Evolutionary conservation across 345 rosid species (phyloP).

Genomic region (Psidium guajava): DNA sequence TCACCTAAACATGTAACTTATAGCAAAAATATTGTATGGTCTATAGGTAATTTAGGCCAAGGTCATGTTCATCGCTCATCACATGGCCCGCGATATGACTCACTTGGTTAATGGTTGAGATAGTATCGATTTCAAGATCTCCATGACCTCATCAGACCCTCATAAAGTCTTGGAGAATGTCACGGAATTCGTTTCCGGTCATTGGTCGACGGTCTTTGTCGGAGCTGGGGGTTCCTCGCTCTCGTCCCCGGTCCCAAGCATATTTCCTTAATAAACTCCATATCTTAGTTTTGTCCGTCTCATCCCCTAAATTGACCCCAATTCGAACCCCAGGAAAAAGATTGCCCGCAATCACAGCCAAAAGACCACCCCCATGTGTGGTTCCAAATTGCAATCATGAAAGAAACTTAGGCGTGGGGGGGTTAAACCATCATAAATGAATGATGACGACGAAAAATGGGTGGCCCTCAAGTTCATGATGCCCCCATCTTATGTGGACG

Average conservation of each 20-base stretch:
- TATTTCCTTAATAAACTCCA: not conserved
- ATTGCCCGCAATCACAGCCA: not conserved
- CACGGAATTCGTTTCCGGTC: not conserved
- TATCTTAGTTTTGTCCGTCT: not conserved
- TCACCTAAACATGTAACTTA: not conserved
- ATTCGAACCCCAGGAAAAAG: not conserved
- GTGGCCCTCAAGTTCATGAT: not conserved
- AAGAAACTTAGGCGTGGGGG: not conserved
- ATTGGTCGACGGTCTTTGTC: not conserved
- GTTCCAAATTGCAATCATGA: not conserved
- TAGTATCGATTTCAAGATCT: not conserved
- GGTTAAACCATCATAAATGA: not conserved
- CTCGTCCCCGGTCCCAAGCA: not conserved
- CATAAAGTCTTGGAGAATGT: not conserved
- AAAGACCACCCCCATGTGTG: not conserved
- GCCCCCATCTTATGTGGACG: not conserved
- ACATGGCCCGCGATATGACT: not conserved
- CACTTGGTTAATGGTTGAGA: not conserved
- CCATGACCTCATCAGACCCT: not conserved
- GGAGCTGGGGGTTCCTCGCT: not conserved
- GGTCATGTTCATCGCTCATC: accelerated
- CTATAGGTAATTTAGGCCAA: not conserved
- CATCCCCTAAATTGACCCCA: not conserved
- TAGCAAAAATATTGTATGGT: not conserved
- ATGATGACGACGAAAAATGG: not conserved